These are phyloP conservation scores for Tardiomyces digboiensis DNA, from an alignment of 1,139 yeast species.

Conservation along the genomic window DNA sequence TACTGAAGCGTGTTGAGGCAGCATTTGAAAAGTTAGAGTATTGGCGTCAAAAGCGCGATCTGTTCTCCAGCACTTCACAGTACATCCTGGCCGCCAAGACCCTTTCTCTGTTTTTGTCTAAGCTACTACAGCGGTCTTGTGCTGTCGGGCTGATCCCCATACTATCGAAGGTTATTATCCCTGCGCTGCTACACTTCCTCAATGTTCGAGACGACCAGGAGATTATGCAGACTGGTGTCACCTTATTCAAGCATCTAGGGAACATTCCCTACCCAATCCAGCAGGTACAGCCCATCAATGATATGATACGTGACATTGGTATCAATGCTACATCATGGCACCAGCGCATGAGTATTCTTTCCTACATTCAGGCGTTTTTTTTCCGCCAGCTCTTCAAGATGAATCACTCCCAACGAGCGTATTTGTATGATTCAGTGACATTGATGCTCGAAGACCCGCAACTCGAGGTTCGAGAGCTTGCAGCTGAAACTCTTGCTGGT, in stretches of 20 bases:
- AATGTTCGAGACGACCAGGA: conserved; percentile 74
- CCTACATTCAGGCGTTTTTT: conserved; percentile 65
- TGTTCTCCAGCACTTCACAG: conserved; percentile 19
- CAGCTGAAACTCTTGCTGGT: conserved; percentile 71
- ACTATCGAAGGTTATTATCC: conserved; percentile 43
- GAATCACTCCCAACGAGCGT: conserved; percentile 37
- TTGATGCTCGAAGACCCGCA: conserved; percentile 50
- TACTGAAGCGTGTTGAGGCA: conserved; percentile 23
- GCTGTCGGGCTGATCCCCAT: conserved; percentile 22
- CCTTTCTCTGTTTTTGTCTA: conserved; percentile 18
- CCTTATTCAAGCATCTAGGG: conserved; percentile 46
- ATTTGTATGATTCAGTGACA: conserved; percentile 45
- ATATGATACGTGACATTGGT: conserved; percentile 40
- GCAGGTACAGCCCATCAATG: conserved; percentile 38
- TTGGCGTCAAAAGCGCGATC: conserved; percentile 27
- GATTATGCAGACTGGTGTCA: conserved; percentile 50
- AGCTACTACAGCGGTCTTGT: conserved; percentile 13
- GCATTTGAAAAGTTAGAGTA: conserved; percentile 37
- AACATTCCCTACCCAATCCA: conserved; percentile 44
- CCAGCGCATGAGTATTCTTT: conserved; percentile 59
- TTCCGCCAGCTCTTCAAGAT: conserved; percentile 61
- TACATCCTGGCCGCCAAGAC: conserved; percentile 31
- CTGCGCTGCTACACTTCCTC: conserved; percentile 59
- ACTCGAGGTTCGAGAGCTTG: conserved; percentile 68
- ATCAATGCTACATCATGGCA: conserved; percentile 43